These are phyloP conservation scores for Combretum micranthum DNA, from an alignment of 345 rosid species.

Conservation along the genomic window DNA sequence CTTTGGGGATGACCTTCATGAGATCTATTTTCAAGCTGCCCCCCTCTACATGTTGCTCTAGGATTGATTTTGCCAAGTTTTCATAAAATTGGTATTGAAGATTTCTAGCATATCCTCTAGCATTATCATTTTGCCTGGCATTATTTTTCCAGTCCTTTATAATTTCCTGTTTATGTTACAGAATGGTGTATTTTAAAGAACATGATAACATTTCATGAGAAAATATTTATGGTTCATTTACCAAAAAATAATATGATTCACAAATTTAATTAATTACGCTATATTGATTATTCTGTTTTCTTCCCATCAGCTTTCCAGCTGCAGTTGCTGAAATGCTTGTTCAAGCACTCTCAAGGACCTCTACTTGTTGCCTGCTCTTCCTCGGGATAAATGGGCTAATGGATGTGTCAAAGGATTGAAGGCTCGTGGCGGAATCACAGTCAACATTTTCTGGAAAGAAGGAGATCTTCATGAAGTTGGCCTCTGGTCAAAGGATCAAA, in stretches of 20 bases:
- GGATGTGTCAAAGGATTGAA: constrained; percentile 75
- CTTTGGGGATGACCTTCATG: no score
- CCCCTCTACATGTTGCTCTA: no score
- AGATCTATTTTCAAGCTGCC: no score
- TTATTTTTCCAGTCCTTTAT: neutral
- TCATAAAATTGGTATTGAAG: no score
- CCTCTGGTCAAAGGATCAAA: constrained; percentile 39
- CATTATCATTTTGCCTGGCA: neutral
- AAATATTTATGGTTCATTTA: no score
- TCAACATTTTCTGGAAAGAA: constrained; percentile 72
- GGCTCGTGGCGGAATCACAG: constrained; percentile 69
- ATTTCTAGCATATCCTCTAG: no score
- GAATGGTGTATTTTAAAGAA: no score
- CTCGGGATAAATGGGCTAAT: constrained; percentile 68
- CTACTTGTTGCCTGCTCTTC: constrained; percentile 80
- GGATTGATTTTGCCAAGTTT: no score
- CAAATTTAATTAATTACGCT: neutral
- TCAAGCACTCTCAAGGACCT: constrained; percentile 77
- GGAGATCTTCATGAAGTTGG: constrained; percentile 68
- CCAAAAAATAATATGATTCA: no score
- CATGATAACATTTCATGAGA: no score
- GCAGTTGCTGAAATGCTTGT: constrained; percentile 85
- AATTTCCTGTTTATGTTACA: no score
- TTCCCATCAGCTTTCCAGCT: constrained; percentile 53
- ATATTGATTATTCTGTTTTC: neutral